Evolutionary conservation across 768 basidiomycete species (phyloP), one percentile per base, ranked within the genome.

Genomic region (Lactarius akahatsu): DNA sequence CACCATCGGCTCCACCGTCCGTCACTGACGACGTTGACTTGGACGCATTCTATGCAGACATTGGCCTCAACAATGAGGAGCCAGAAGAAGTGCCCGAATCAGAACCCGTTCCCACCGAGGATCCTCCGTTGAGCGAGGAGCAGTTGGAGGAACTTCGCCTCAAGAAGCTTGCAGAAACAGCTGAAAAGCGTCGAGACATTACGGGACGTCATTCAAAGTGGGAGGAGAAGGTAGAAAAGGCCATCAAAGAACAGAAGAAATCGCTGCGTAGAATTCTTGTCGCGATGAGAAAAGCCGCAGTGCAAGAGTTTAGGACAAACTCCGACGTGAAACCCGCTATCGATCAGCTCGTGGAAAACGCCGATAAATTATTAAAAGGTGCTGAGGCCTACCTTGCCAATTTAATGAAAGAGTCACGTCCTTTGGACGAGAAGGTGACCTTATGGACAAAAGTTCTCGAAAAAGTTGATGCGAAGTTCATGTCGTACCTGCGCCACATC

Each of bases 381-480:
- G 79, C 88, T 3, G 87, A 90, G 61, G 82, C 79, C 18, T 91
- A 87, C 72, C 71, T 90, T 60, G 80, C 77, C 70, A 89, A 86
- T 70, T 79, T 85, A 40, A 79, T 77, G 69, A 75, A 76, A 38
- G 80, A 80, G 65, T 68, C 68, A 45, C 71, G 78, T 50, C 71
- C 73, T 58, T 63, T 72, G 4, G 80, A 80, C 10, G 82, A 83
- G 68, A 83, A 82, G 69, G 69, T 73, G 41, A 70, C 72, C 5
- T 70, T 80, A 11, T 84, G 83, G 82, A 79, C 80, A 28, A 76
- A 76, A 16, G 79, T 85, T 36, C 72, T 81, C 1, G 73, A 73
- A 38, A 83, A 83, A 63, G 78, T 85, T 38, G 74, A 78, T 41
- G 73, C 76, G 59, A 82, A 80, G 71, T 84, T 85, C 63, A 71